Base-by-base conservation (phyloP, 176 grass and related monocot genomes). In the Cenchrus purpureus region DNA sequence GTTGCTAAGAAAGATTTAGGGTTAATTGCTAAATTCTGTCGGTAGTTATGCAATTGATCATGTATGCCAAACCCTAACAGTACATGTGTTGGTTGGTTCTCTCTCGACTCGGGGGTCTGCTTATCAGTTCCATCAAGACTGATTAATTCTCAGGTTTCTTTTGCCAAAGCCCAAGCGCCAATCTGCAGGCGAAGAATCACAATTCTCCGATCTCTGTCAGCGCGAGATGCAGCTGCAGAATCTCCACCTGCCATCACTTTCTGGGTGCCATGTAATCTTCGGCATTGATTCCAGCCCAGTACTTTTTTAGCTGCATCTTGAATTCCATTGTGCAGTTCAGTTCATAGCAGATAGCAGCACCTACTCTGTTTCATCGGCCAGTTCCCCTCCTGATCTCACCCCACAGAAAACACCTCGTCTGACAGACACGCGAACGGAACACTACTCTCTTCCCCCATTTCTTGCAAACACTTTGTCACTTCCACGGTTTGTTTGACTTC, bases 51-150 rank as follows among this genome's bases (percentile, higher is more conserved):
- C 54, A 46, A 34, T 82, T 49, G 16, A 84, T 80, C 43, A 5
- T 90, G 66, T 79, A 48, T 68, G 37, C 10, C 69, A 56, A 82
- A 83, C 84, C 84, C 80, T 87, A 79, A 73, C 58, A 9, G 2
- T 65, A 60, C 66, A 16, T 31, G 57, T 60, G 44, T 74, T 54
- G 28, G 29, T 43, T 70, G 10, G 59, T 72, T 57, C 54, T 56
- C 72, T 59, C 14, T 55, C 28, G 0, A 51, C 7, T 46, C 45
- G 43, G 55, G 71, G 37, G 22, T 43, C 65, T 78, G 37, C 37
- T 59, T 86, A 58, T 56, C 12, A 7, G 49, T 80, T 49, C 25
- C 42, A 49, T 63, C 54, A 77, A 71, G 32, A 11, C 22, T 12
- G 58, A 29, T 40, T 40, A 40, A 40, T 79, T 17, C 53, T 68